phyloP scores from a whole-genome alignment of 345 rosid species.

The Lumnitzera racemosa region DNA sequence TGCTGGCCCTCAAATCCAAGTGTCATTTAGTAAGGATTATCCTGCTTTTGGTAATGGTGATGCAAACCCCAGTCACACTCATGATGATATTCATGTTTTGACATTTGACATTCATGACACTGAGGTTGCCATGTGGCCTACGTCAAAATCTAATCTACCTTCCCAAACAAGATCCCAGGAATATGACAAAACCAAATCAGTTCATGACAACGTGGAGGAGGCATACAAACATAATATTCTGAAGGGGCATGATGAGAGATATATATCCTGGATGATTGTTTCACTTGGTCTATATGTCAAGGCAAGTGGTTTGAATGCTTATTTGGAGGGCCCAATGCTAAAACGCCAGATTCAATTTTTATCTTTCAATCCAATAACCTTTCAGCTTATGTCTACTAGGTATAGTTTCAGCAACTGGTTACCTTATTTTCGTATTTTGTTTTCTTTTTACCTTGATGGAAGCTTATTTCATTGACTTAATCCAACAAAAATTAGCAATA shows the following conservation, averaged over 20 bases:
- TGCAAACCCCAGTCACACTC: conserved; percentile 17
- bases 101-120: conserved; percentile 56
- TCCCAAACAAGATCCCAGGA: conserved; percentile 22
- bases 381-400: conserved; percentile 63
- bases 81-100: conserved; percentile 32
- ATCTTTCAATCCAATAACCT: conserved; percentile 49
- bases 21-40: conserved; percentile 37
- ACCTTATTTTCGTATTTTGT: not conserved
- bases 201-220: conserved; percentile 38
- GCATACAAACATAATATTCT: conserved; percentile 37
- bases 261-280: conserved; percentile 40
- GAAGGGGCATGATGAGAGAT: conserved; percentile 43
- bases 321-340: conserved; percentile 35
- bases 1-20: conserved; percentile 57
- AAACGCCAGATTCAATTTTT: conserved; percentile 37
- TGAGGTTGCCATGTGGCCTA: conserved; percentile 61
- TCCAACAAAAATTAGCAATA: too few relatives aligned
- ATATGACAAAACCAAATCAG: conserved; percentile 33
- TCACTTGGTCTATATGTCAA: conserved; percentile 44
- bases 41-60: conserved; percentile 16
- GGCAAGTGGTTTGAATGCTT: conserved; percentile 54
- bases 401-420: conserved; percentile 15
- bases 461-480: too few relatives aligned
- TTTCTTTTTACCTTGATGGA: not conserved
- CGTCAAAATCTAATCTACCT: conserved; percentile 32